Evolutionary conservation across 108 stramenopile species (phyloP), one percentile per base, ranked within the genome.

Genomic region (Nitzschia sp.): DNA sequence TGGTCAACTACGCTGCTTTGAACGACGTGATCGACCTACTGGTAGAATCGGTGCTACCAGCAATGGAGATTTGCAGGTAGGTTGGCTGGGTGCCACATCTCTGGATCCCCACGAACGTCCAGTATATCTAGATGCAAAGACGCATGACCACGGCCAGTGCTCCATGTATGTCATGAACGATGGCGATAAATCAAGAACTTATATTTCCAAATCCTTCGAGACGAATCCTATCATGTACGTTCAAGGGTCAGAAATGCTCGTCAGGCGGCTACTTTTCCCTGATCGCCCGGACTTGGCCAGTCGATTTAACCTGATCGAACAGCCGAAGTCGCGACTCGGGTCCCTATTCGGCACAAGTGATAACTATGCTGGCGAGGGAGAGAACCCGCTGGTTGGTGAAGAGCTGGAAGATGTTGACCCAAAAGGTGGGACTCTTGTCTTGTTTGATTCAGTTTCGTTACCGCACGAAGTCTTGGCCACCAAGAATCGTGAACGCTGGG

Each of bases 31-130:
- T 13, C 66, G 51, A 6, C 59, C 63, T 4, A 27, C 23, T 2
- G 34, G 59, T n/a, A 34, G 28, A 24, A 57, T 70, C 15, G 74
- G 79, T 45, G 66, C 74, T 25, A 49, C 66, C 9, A 23, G 0
- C 18, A 79, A 74, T 58, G 87, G 90, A 36, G 84, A 87, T 56
- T 74, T 88, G 46, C 87, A 91, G 68, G 61, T 88, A 49, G 90
- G 85, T 0, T 90, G 89, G 89, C 30, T 87, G 32, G 30, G 58
- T 36, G 68, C 77, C 11, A 78, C 74, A 15, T 2, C 34, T 23
- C 19, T 26, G 23, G 79, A 77, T 77, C 66, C 73, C 0, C 51
- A 42, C 18, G 85, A 90, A 68, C 73, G 82, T 59, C 85, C 84
- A 0, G 89, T 87, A 0, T 90, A 80, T 65, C 54, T 90, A 35